These are phyloP conservation scores for Lasiosphaeriaceae sp. DNA, from an alignment of 495 filamentous ascomycete species.

Conservation along the genomic window DNA sequence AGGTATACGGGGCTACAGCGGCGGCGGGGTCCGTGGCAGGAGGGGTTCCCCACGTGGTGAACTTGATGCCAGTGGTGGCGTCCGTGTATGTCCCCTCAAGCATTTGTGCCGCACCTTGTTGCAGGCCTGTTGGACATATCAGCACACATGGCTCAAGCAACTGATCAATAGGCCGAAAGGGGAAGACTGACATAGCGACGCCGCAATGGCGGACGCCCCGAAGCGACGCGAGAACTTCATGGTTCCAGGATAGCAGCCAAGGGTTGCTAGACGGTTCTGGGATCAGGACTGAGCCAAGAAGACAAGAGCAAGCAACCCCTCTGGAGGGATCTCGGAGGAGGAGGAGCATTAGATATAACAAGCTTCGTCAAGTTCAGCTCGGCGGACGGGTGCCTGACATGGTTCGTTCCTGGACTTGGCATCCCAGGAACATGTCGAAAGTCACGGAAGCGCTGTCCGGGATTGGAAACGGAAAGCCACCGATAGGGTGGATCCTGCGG, in stretches of 20 bases:
- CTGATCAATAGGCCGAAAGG: neutral
- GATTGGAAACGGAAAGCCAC: slow-evolving; percentile 23
- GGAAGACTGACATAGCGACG: slow-evolving; percentile 25
- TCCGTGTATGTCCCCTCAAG: slow-evolving; percentile 33
- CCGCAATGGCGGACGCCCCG: slow-evolving; percentile 25
- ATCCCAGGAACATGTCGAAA: slow-evolving; percentile 17
- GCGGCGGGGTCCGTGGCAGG: slow-evolving; percentile 16
- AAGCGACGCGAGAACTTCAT: slow-evolving; percentile 30
- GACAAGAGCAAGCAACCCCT: slow-evolving; percentile 9
- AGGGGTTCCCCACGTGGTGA: slow-evolving; percentile 35
- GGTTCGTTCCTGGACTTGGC: slow-evolving; percentile 16
- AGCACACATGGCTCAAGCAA: slow-evolving; percentile 1
- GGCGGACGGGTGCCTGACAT: neutral
- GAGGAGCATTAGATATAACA: slow-evolving; percentile 14
- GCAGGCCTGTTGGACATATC: slow-evolving; percentile 17
- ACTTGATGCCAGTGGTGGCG: slow-evolving; percentile 36
- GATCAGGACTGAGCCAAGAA: slow-evolving; percentile 16
- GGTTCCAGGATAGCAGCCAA: slow-evolving; percentile 14
- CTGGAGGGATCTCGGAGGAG: neutral
- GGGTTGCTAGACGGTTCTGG: slow-evolving; percentile 9
- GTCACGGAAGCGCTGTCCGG: slow-evolving; percentile 24
- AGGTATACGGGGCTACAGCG: slow-evolving; percentile 35
- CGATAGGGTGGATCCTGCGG: slow-evolving; percentile 30
- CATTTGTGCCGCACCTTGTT: slow-evolving; percentile 23
- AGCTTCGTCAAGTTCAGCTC: neutral